A percentile compares a stretch with the other conserved stretches of the same genome.
These are phyloP conservation scores for Coelastrella sp. DNA, from an alignment of 139 green algal species.

Conservation along the genomic window DNA sequence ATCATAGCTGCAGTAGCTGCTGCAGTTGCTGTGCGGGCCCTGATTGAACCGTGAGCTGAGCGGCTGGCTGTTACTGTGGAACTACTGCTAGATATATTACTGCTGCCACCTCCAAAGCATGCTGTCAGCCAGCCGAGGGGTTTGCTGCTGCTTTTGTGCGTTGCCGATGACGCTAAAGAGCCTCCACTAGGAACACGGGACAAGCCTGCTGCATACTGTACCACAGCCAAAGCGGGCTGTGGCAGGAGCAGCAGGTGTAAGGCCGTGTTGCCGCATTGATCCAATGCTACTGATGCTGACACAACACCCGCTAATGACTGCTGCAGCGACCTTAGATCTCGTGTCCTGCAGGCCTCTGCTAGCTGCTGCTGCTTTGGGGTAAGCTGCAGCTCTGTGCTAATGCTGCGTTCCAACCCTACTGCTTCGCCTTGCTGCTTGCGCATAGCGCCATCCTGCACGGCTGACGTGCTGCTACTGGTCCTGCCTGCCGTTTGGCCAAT, in stretches of 20 bases:
- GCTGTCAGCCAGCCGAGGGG: neutral
- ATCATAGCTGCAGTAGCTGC: neutral
- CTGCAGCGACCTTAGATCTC: neutral
- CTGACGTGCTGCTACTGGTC: no score
- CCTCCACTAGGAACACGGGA: neutral
- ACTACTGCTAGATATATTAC: neutral
- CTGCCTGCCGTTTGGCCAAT: neutral
- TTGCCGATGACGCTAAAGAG: neutral
- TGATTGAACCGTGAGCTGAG: neutral
- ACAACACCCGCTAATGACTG: neutral
- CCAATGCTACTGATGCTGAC: neutral
- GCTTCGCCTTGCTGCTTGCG: neutral
- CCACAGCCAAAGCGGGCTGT: neutral
- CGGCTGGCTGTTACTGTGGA: neutral
- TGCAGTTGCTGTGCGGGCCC: neutral
- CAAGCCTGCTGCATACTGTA: neutral
- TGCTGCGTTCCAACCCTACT: neutral
- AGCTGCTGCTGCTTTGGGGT: constrained; percentile 19
- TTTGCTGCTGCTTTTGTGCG: neutral
- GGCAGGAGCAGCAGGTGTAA: constrained; percentile 34
- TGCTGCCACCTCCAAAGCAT: neutral
- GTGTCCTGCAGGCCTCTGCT: neutral
- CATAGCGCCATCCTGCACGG: neutral
- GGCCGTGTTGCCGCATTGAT: constrained; percentile 28
- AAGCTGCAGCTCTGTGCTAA: neutral